Conservation (phyloP, 2,329 filamentous ascomycete genomes). For the Colletotrichum trifolii region DNA sequence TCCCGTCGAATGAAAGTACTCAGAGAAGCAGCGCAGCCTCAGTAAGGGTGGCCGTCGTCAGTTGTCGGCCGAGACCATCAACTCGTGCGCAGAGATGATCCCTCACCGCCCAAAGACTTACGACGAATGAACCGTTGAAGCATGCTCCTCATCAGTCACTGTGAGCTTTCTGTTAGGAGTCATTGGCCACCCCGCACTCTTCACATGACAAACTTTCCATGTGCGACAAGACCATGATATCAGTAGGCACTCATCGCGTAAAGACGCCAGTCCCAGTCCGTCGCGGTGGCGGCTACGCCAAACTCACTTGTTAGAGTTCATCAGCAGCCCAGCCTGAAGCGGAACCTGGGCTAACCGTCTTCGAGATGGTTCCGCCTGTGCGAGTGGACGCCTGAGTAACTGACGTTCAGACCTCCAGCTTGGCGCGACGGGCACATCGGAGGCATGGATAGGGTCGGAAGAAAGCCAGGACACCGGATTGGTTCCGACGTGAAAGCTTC, state of each 20-base stretch:
- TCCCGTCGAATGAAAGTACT: no score
- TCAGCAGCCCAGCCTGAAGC: not conserved
- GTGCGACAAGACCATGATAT: not conserved
- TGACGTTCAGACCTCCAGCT: constrained; percentile 12
- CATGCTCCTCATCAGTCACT: no score
- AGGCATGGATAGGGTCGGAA: not conserved
- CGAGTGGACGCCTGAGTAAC: not conserved
- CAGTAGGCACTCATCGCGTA: no score
- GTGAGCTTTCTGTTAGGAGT: no score
- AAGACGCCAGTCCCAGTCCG: not conserved
- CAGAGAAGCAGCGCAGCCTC: no score
- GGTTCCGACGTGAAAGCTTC: not conserved
- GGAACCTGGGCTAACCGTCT: constrained; percentile 3
- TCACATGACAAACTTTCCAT: constrained; percentile 33
- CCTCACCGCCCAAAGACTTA: no score
- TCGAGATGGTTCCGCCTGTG: constrained; percentile 4
- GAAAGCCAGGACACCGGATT: not conserved
- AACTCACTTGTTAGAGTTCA: constrained; percentile 16
- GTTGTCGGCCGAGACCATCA: no score
- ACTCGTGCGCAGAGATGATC: no score
- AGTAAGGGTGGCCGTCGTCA: no score
- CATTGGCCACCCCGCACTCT: not conserved
- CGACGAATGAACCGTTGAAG: no score
- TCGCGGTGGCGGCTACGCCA: constrained; percentile 11
- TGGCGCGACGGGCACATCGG: not conserved